A percentile compares a stretch with the other conserved stretches of the same genome.
These are phyloP conservation scores for Starmerella vitae DNA, from an alignment of 805 yeast species.

Conservation along the genomic window DNA sequence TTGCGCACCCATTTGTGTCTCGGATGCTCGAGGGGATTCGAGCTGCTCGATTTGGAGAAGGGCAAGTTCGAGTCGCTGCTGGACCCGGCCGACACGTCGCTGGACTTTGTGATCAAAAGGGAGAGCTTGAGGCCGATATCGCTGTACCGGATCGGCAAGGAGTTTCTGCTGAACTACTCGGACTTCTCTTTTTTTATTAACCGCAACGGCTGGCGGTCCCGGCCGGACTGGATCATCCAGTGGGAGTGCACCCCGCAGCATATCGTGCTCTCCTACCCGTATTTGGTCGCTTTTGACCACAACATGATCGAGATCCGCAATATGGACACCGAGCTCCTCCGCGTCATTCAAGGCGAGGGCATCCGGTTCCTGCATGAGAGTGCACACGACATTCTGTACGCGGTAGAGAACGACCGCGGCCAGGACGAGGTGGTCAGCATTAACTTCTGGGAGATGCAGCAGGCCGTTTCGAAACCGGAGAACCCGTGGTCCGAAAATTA, in stretches of 20 bases:
- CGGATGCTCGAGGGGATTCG: conserved; percentile 94
- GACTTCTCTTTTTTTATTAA: conserved; percentile 92
- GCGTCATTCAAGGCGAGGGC: conserved; percentile 87
- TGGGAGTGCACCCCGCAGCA: conserved; percentile 96
- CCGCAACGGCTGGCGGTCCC: conserved; percentile 90
- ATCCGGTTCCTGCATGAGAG: conserved; percentile 78
- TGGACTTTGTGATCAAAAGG: conserved; percentile 78
- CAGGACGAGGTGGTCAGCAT: conserved; percentile 83
- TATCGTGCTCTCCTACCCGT: conserved; percentile 90
- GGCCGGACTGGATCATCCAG: conserved; percentile 82
- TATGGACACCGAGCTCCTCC: conserved; percentile 68
- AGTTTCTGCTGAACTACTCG: conserved; percentile 76
- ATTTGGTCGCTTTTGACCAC: conserved; percentile 76
- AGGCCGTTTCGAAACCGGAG: background rate
- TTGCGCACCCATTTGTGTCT: conserved; percentile 79
- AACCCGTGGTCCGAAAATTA: too few species aligned
- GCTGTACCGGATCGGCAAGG: conserved; percentile 77
- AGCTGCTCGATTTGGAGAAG: conserved; percentile 74
- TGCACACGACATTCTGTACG: conserved; percentile 86
- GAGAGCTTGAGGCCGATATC: conserved; percentile 82
- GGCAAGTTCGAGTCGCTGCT: conserved; percentile 76
- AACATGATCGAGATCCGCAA: conserved; percentile 85
- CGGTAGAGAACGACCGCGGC: conserved; percentile 80
- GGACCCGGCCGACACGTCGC: conserved; percentile 96
- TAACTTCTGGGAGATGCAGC: conserved; percentile 57